Percentiles rank a stretch among this genome's conserved stretches.
These are phyloP conservation scores for Sporisorium exsertum DNA, from an alignment of 1,284 basidiomycete species.

Conservation along the genomic window DNA sequence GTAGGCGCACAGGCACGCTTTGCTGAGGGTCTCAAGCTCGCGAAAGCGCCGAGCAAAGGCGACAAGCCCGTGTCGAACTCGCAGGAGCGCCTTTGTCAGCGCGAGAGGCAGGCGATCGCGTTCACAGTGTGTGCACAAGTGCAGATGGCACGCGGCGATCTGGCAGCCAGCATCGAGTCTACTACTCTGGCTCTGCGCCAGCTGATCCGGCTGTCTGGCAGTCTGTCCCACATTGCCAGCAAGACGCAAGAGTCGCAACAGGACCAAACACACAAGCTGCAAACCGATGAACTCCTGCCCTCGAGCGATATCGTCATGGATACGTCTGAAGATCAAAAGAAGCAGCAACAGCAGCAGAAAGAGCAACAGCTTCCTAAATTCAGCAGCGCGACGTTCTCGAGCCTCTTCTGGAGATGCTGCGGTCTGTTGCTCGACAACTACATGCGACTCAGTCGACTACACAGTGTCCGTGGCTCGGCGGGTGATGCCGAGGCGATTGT, in stretches of 20 bases:
- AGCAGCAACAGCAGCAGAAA: neutral
- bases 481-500: conserved; percentile 61
- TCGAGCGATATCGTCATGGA: conserved; percentile 37
- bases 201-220: conserved; percentile 28
- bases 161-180: conserved; percentile 39
- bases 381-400: conserved; percentile 25
- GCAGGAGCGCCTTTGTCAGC: conserved; percentile 32
- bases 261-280: neutral
- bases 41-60: conserved; percentile 11
- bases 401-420: conserved; percentile 41
- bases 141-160: conserved; percentile 31
- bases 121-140: conserved; percentile 28
- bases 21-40: conserved; percentile 35
- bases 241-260: conserved; percentile 15
- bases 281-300: conserved; percentile 11
- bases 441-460: conserved; percentile 41
- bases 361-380: conserved; percentile 36
- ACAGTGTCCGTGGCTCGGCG: conserved; percentile 58
- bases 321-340: neutral
- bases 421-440: conserved; percentile 34
- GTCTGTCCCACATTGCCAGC: conserved; percentile 26
- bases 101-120: conserved; percentile 45
- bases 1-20: conserved; percentile 34
- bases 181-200: conserved; percentile 37
- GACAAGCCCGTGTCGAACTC: conserved; percentile 23